A percentile compares a stretch with the other conserved stretches of the same genome.
Conservation (phyloP, 768 basidiomycete species). For the Podaxis carcinomalis region DNA sequence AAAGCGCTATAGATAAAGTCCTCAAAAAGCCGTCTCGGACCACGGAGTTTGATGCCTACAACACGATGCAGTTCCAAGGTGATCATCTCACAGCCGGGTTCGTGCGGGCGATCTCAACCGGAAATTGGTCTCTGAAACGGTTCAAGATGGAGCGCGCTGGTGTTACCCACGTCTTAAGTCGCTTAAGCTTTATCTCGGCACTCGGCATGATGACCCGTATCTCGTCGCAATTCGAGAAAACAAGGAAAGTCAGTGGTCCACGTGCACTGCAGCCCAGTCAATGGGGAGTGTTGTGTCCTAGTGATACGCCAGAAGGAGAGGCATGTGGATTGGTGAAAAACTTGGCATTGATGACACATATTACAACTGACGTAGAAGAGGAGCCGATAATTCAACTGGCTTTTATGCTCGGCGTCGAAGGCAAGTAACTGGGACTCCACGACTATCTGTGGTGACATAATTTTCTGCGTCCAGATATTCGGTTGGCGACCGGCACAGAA, state of each 20-base stretch:
- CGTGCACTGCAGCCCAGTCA: constrained; percentile 96
- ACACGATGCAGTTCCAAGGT: constrained; percentile 93
- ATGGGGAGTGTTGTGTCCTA: constrained; percentile 98
- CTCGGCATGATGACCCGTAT: constrained; percentile 99
- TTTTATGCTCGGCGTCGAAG: constrained; percentile 97
- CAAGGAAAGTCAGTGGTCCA: constrained; percentile 96
- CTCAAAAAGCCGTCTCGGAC: constrained; percentile 94
- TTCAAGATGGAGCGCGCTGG: constrained; percentile 99
- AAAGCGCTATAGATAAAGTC: constrained; percentile 93
- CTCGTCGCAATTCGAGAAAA: constrained; percentile 98
- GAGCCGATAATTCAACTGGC: constrained; percentile 86
- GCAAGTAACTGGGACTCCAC: constrained; percentile 32
- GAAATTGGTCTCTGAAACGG: constrained; percentile 98
- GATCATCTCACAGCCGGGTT: constrained; percentile 96
- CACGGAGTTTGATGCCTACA: constrained; percentile 90
- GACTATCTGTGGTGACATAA: not conserved
- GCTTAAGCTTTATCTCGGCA: constrained; percentile 94
- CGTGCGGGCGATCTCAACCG: constrained; percentile 95
- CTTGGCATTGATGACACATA: constrained; percentile 98
- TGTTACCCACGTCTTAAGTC: constrained; percentile 94
- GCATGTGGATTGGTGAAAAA: constrained; percentile 99
- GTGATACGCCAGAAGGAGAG: constrained; percentile 99
- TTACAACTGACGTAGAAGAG: constrained; percentile 98
- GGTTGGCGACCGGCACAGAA: constrained; percentile 88
- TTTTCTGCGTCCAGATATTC: constrained; percentile 60